Evolutionary conservation across 2,329 filamentous ascomycete species (phyloP), one percentile per base, ranked within the genome.

Genomic region (Neopestalotiopsis sp.): DNA sequence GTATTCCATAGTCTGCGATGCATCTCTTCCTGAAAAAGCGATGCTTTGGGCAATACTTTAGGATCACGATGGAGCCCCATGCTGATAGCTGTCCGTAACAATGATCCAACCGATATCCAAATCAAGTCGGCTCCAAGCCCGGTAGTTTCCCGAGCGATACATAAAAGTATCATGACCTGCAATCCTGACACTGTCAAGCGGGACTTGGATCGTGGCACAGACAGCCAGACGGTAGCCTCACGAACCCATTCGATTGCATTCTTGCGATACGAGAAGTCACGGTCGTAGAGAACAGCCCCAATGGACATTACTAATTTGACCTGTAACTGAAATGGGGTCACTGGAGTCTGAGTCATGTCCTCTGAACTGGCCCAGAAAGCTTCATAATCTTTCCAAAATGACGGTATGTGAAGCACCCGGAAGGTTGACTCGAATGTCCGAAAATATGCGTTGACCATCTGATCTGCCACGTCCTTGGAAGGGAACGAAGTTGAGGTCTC

Each of bases 221-320:
- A 83, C 0, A 87, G 65, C 85, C 86, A 91, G 0, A 82, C 83
- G 59, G 88, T 85, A 0, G 84, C 88, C 70, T 89, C 87, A 67
- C 87, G 86, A 0, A 90, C 78, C 89, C 88, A 91, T 34, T 77
- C 81, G n/a, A 84, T 78, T 0, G 88, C 88, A 0, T 81, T 80
- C 5, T 78, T 65, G 6, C 87, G 83, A 45, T 89, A 71, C 0
- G 83, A 85, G 67, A 87, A 89, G 0, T 77, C 69, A 0, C 85
- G 81, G 65, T 90, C 86, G 68, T 87, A 84, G 0, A 80, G 78
- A 1, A 81, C 78, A 1, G 87, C 83, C 0, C 89, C 89, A 20
- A 91, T 84, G 0, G 89, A 87, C 4, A 91, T 76, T 0, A 90
- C 82, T 0, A 91, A 78, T 71, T 90, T 89, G 2, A 90, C 71